Base-by-base conservation (phyloP, 2,329 filamentous ascomycete species). In the Colletotrichum liaoningense region DNA sequence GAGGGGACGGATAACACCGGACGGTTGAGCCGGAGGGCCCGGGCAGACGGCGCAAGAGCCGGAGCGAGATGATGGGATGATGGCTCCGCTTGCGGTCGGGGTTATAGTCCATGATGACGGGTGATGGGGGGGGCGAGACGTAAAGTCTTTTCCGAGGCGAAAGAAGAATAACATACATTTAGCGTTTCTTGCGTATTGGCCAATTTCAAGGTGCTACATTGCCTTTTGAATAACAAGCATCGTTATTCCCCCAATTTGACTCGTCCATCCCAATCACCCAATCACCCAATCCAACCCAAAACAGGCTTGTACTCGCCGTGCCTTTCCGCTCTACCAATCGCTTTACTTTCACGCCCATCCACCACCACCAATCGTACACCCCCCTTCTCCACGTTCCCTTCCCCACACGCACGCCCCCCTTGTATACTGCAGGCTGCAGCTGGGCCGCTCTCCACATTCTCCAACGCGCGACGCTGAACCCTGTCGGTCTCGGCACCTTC, bases 11-110 rank as follows among this genome's bases (percentile, higher is more conserved):
- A 16, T 35, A n/a, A 49, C 42, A 69, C 67, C 60, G 67, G 67
- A 69, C 60, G 67, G 60, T 54, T 59, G 56, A 65, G 60, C 67
- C 67, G 67, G 67, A 65, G 35, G 62, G 67, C 67, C 67, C 60
- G 60, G 67, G 54, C 67, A 60, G 55, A 42, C 67, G 68, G 60
- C 62, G 59, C 55, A 58, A 54, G 46, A 33, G 55, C 67, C 55
- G 28, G 67, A 57, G 60, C 35, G 67, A 64, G 16, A 28, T 26
- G 26, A 63, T 22, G 58, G 35, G 59, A 56, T 42, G n/a, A 56
- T 42, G n/a, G 67, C 9, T 59, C 33, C 42, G 11, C 52, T 22
- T 42, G 38, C 30, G 30, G 30, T 4, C 8, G 38, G 38, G 38
- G 11, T 35, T 12, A 3, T 35, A 12, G 33, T 5, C 38, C 14